A percentile compares a stretch with the other conserved stretches of the same genome.
phyloP scores from a whole-genome alignment of 345 rosid genomes.

The Limnanthes douglasii region DNA sequence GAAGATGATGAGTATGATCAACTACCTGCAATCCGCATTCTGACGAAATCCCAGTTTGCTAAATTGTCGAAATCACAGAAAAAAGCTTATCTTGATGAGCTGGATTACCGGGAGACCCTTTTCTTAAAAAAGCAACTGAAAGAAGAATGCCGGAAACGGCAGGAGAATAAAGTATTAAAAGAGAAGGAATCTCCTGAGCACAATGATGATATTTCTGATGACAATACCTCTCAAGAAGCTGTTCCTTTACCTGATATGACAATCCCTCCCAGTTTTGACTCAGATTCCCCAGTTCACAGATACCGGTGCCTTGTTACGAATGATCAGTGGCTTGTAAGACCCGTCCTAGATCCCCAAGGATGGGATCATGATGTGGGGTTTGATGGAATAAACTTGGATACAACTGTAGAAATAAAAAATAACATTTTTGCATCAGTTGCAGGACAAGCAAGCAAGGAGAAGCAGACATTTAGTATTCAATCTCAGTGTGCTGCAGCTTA shows the following conservation, averaged over 20 bases:
- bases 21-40: conserved; percentile 66
- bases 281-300: conserved; percentile 48
- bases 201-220: conserved; percentile 14
- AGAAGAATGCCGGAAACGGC: conserved; percentile 38
- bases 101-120: conserved; percentile 77
- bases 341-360: conserved; percentile 85
- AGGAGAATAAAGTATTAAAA: conserved; percentile 24
- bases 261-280: conserved; percentile 72
- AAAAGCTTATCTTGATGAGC: conserved; percentile 72
- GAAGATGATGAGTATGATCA: conserved; percentile 83
- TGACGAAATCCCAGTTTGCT: conserved; percentile 61
- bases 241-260: conserved; percentile 60
- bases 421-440: conserved; percentile 36
- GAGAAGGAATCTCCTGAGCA: conserved; percentile 18
- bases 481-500: conserved; percentile 62
- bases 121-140: conserved; percentile 75
- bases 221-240: conserved; percentile 29
- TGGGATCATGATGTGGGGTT: conserved; percentile 97
- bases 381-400: conserved; percentile 75
- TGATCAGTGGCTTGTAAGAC: conserved; percentile 58
- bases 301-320: conserved; percentile 41
- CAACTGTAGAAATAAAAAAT: conserved; percentile 32
- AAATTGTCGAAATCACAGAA: conserved; percentile 60
- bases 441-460: conserved; percentile 76
- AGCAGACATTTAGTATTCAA: conserved; percentile 57